Evolutionary conservation across 768 basidiomycete genomes (phyloP).

Genomic region (Imleria badia): DNA sequence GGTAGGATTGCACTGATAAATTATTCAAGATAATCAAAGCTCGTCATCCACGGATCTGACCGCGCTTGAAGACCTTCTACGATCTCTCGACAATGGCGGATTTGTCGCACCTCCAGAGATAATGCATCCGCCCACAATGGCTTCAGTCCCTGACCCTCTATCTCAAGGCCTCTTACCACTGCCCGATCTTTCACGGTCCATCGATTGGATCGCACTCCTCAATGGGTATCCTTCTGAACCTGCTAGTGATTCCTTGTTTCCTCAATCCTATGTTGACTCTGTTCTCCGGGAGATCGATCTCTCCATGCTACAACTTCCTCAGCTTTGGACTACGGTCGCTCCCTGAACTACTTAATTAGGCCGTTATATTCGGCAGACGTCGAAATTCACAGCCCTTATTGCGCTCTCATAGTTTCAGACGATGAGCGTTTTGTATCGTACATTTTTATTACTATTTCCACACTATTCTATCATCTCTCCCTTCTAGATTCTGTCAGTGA

Average conservation of each 20-base stretch:
- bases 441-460: neutral
- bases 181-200: neutral
- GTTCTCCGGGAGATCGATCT: constrained; percentile 5
- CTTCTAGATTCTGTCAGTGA: neutral
- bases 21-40: neutral
- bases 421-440: neutral
- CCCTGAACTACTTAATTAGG: neutral
- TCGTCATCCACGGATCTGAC: neutral
- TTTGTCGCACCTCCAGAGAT: neutral
- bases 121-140: neutral
- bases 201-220: constrained; percentile 16
- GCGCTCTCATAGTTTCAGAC: neutral
- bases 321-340: neutral
- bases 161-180: neutral
- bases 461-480: neutral
- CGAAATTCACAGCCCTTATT: neutral
- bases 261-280: neutral
- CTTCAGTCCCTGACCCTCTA: neutral
- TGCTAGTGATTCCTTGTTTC: neutral
- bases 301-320: constrained; percentile 8
- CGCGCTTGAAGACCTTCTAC: constrained; percentile 4
- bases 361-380: neutral
- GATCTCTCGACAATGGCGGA: neutral
- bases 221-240: neutral
- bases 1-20: too few relatives aligned